phyloP scores from a whole-genome alignment of 805 yeast genomes.

The Barnettozyma vustinii region DNA sequence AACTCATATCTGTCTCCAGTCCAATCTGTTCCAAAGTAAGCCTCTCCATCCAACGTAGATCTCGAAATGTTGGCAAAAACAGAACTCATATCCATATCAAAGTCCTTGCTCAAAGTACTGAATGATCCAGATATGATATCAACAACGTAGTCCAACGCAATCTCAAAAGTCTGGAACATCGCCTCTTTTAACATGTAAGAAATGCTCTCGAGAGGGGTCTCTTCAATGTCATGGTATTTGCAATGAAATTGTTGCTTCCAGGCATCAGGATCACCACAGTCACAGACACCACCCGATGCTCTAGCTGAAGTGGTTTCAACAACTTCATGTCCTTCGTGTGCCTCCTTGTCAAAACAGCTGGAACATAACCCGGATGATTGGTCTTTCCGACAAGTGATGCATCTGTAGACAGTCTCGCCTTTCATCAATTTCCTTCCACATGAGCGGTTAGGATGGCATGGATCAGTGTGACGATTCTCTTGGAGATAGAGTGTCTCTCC shows the following conservation, averaged over 20 bases:
- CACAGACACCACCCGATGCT: conserved; percentile 56
- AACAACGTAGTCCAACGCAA: conserved; percentile 51
- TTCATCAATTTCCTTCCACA: conserved; percentile 68
- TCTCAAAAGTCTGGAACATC: conserved; percentile 37
- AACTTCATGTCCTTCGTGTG: conserved; percentile 70
- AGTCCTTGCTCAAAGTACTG: conserved; percentile 22
- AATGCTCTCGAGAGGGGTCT: conserved; percentile 25
- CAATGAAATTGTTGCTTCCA: conserved; percentile 58
- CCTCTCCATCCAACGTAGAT: conserved; percentile 27
- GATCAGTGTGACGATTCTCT: conserved; percentile 18
- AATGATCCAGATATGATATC: conserved; percentile 48
- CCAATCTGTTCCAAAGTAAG: conserved; percentile 40
- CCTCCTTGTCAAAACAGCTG: conserved; percentile 62
- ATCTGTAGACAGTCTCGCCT: conserved; percentile 80
- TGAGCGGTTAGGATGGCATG: conserved; percentile 55
- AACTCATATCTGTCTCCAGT: conserved; percentile 46
- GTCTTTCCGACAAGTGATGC: conserved; percentile 70
- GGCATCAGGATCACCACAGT: conserved; percentile 87
- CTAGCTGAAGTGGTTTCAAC: conserved; percentile 57
- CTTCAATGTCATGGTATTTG: conserved; percentile 29
- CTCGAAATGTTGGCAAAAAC: conserved; percentile 31
- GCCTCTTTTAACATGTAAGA: conserved; percentile 40
- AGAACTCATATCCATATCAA: conserved; percentile 21
- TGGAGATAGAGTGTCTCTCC: conserved; percentile 18
- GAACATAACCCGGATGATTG: conserved; percentile 83